A percentile compares a stretch with the other conserved stretches of the same genome.
Evolutionary conservation across 768 basidiomycete genomes (phyloP).

Genomic region (Hericium rajendrae): DNA sequence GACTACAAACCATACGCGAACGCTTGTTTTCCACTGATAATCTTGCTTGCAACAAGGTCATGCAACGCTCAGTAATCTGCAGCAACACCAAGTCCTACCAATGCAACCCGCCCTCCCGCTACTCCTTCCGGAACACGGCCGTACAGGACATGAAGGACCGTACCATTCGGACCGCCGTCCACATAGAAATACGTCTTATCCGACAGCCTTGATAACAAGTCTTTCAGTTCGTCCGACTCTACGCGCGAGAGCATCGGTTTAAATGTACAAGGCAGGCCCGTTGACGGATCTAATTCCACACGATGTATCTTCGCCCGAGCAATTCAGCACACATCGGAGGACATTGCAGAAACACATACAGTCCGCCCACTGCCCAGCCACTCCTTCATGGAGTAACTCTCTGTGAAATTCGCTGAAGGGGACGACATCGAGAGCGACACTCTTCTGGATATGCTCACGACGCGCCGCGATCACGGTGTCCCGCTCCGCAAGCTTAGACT

Average conservation of each 20-base stretch:
- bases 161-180: not conserved
- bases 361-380: conserved; percentile 3
- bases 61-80: not conserved
- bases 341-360: conserved; percentile 2
- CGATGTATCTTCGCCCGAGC: not conserved
- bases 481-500: no score
- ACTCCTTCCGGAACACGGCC: conserved; percentile 10
- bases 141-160: conserved; percentile 7
- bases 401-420: no score
- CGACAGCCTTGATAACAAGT: conserved; percentile 7
- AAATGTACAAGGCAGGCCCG: conserved; percentile 7
- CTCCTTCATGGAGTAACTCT: no score
- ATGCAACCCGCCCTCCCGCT: conserved; percentile 10
- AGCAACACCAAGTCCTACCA: conserved; percentile 9
- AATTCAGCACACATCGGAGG: no score
- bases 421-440: no score
- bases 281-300: not conserved
- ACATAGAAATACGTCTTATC: conserved; percentile 7
- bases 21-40: no score
- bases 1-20: no score
- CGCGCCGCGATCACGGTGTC: no score
- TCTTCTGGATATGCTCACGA: no score
- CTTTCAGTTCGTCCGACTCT: conserved; percentile 4
- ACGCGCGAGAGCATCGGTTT: not conserved
- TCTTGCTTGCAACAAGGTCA: not conserved